Evolutionary conservation across 164 flowering plant genomes (phyloP).

Genomic region (Hamamelis virginiana): DNA sequence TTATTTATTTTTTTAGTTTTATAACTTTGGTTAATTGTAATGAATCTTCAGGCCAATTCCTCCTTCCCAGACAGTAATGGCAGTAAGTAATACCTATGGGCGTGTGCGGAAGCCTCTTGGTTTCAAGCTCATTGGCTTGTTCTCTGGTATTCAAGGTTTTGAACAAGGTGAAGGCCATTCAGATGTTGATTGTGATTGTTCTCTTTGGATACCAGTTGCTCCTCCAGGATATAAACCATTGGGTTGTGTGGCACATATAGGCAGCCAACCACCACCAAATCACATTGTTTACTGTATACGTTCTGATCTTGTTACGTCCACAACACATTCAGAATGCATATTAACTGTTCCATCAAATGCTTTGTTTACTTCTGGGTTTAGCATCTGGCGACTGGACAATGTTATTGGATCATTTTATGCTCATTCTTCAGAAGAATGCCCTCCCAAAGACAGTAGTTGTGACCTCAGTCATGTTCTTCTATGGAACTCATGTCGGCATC

Average conservation of each 20-base stretch:
- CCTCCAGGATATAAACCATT: conserved; percentile 80
- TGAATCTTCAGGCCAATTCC: conserved; percentile 75
- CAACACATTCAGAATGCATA: conserved; percentile 70
- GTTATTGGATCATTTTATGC: conserved; percentile 81
- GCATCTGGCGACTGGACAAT: conserved; percentile 96
- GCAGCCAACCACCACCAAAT: conserved; percentile 79
- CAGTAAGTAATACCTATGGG: conserved; percentile 86
- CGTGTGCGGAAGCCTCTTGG: conserved; percentile 91
- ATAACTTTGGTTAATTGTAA: conserved; percentile 1
- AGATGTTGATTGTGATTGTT: conserved; percentile 52
- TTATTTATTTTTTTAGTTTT: no score
- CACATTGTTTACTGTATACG: conserved; percentile 87
- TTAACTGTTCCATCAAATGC: conserved; percentile 44
- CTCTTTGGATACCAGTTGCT: conserved; percentile 90
- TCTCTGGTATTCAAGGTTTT: conserved; percentile 50
- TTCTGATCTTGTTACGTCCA: conserved; percentile 80
- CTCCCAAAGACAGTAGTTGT: conserved; percentile 44
- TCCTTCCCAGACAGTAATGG: conserved; percentile 91
- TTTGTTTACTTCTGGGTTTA: conserved; percentile 57
- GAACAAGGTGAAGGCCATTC: conserved; percentile 30
- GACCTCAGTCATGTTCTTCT: conserved; percentile 70
- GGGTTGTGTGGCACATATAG: conserved; percentile 83
- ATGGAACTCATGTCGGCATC: conserved; percentile 44
- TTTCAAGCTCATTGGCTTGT: conserved; percentile 66
- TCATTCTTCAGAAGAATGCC: conserved; percentile 55